Evolutionary conservation across 768 basidiomycete species (phyloP).

Genomic region (Lactifluus hygrophoroides): DNA sequence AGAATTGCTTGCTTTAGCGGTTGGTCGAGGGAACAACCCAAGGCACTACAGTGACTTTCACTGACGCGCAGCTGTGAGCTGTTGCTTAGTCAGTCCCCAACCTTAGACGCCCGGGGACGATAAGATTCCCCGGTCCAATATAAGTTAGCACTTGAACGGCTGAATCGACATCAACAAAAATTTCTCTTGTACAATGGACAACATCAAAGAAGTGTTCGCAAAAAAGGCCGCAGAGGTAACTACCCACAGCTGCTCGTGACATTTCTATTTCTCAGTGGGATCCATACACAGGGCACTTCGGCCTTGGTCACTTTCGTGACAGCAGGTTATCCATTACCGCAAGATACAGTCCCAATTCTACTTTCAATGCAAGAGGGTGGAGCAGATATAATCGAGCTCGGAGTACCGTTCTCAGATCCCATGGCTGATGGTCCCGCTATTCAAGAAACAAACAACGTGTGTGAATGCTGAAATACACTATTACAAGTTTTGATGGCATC

Average conservation of each 20-base stretch:
- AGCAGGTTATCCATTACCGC: constrained; percentile 75
- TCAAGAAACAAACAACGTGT: constrained; percentile 87
- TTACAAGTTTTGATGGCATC: not conserved
- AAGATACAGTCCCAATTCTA: constrained; percentile 80
- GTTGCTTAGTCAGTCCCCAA: too few relatives aligned
- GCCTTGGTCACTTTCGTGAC: constrained; percentile 87
- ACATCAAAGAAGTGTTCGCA: constrained; percentile 60
- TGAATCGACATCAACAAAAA: not conserved
- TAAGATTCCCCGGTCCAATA: not conserved
- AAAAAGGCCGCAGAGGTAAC: constrained; percentile 50
- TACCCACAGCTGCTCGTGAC: not conserved
- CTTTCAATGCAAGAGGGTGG: constrained; percentile 92
- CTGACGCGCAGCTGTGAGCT: too few relatives aligned
- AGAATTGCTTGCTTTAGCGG: not conserved
- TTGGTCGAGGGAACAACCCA: not conserved
- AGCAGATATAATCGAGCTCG: constrained; percentile 90
- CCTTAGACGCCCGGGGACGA: not conserved
- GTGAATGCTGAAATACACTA: constrained; percentile 23
- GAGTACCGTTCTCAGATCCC: constrained; percentile 93
- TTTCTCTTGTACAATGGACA: constrained; percentile 44
- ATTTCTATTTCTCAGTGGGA: not conserved
- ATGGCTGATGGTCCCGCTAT: constrained; percentile 93
- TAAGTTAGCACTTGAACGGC: not conserved
- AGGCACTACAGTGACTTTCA: too few relatives aligned
- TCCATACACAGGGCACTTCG: constrained; percentile 38